Evolutionary conservation across 768 basidiomycete species (phyloP).

Genomic region (Hygrophoropsis aurantiaca): DNA sequence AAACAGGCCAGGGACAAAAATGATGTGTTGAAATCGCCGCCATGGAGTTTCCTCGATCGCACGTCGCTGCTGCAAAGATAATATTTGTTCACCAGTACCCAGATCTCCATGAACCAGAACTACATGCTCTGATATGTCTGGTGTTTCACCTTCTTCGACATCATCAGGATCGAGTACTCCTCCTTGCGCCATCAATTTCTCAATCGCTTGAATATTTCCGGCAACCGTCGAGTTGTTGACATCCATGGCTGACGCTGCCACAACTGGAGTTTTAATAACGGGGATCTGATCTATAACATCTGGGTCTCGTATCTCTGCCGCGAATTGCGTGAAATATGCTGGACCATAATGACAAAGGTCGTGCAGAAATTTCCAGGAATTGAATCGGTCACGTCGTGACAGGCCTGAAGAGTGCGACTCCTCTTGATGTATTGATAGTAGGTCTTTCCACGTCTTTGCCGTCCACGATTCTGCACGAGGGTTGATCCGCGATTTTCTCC

Average conservation of each 20-base stretch:
- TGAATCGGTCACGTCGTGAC: constrained; percentile 21
- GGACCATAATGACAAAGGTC: constrained; percentile 16
- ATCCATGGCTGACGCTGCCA: constrained; percentile 18
- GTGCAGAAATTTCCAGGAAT: constrained; percentile 14
- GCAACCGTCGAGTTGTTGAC: constrained; percentile 21
- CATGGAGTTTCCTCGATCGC: constrained; percentile 27
- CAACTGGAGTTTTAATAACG: constrained; percentile 15
- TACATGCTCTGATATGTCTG: constrained; percentile 8
- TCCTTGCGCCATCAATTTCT: constrained; percentile 6
- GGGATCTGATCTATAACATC: constrained; percentile 26
- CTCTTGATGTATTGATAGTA: constrained; percentile 16
- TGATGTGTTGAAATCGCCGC: constrained; percentile 27
- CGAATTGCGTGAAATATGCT: constrained; percentile 19
- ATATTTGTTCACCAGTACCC: constrained; percentile 16
- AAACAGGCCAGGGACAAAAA: constrained; percentile 35
- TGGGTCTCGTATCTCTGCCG: constrained; percentile 14
- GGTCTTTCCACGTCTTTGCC: constrained; percentile 3
- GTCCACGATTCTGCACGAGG: constrained; percentile 1
- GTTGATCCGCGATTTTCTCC: constrained; percentile 29
- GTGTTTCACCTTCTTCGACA: not conserved
- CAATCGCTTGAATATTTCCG: constrained; percentile 18
- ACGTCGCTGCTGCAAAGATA: constrained; percentile 12
- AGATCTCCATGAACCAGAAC: constrained; percentile 22
- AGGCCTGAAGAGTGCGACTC: constrained; percentile 12
- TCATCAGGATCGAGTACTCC: not conserved